phyloP scores from a whole-genome alignment of 1,139 yeast genomes.

The Diutina catenulata region DNA sequence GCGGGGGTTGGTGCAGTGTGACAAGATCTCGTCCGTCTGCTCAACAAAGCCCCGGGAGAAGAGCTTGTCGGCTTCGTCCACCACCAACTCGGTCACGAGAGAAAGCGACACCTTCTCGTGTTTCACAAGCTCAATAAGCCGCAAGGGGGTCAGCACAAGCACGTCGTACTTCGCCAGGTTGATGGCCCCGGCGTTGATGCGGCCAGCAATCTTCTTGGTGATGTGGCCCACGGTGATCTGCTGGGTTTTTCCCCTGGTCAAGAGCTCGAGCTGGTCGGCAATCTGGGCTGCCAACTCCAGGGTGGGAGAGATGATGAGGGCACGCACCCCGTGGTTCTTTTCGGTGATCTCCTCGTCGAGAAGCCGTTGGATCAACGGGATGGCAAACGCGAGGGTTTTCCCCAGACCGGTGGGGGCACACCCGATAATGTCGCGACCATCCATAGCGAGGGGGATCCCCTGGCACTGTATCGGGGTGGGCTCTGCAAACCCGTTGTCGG shows the following conservation, averaged over 20 bases:
- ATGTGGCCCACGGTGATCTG: conserved; percentile 17
- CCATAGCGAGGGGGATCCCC: conserved; percentile 58
- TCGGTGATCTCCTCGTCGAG: conserved; percentile 15
- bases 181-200: conserved; percentile 47
- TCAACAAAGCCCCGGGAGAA: conserved; percentile 85
- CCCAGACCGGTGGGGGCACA: conserved; percentile 96
- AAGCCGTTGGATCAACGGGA: conserved; percentile 62
- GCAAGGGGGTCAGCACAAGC: conserved; percentile 75
- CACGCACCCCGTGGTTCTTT: conserved; percentile 44
- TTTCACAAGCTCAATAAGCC: conserved; percentile 71
- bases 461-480: conserved; percentile 94
- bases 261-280: conserved; percentile 51
- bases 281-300: conserved; percentile 81
- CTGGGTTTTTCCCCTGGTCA: conserved; percentile 56
- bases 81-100: conserved; percentile 58
- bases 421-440: conserved; percentile 61
- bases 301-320: conserved; percentile 84
- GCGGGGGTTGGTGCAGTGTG: conserved; percentile 45
- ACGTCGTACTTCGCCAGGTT: conserved; percentile 63
- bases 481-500: conserved; percentile 58
- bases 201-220: conserved; percentile 37
- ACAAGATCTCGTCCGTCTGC: conserved; percentile 79
- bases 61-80: conserved; percentile 94
- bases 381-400: conserved; percentile 76
- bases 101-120: conserved; percentile 46